These are phyloP conservation scores for Bocquillonia castaneifolia DNA, from an alignment of 441 rosid species.

Conservation along the genomic window DNA sequence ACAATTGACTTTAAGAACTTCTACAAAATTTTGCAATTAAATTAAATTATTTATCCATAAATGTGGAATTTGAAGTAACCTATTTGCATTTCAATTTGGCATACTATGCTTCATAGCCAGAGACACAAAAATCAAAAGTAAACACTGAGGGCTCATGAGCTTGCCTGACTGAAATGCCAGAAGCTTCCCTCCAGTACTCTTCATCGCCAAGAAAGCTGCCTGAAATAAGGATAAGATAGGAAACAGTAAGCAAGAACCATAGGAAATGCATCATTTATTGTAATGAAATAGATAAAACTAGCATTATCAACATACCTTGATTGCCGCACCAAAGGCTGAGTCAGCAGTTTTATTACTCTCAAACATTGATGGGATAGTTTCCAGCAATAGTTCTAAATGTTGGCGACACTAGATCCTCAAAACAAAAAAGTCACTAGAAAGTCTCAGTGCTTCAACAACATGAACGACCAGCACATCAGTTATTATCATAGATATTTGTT, in stretches of 20 bases:
- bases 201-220: constrained; percentile 85
- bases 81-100: background rate
- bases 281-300: background rate
- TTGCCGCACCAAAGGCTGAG: constrained; percentile 92
- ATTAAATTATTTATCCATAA: background rate
- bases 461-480: background rate
- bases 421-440: constrained; percentile 14
- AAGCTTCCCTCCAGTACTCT: constrained; percentile 82
- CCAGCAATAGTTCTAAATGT: constrained; percentile 80
- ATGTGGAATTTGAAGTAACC: background rate
- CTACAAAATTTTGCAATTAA: background rate
- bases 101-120: background rate
- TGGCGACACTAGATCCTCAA: constrained; percentile 65
- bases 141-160: constrained; percentile 10
- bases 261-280: background rate
- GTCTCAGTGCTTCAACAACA: background rate
- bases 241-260: background rate
- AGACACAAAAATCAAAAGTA: background rate
- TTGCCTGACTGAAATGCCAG: constrained; percentile 87
- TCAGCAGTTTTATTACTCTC: constrained; percentile 65
- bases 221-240: constrained; percentile 19
- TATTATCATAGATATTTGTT: background rate
- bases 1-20: background rate
- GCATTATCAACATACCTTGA: constrained; percentile 48
- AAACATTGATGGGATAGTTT: constrained; percentile 87